phyloP scores from a whole-genome alignment of 352 stramenopile genomes.

The Globisporangium nunn region DNA sequence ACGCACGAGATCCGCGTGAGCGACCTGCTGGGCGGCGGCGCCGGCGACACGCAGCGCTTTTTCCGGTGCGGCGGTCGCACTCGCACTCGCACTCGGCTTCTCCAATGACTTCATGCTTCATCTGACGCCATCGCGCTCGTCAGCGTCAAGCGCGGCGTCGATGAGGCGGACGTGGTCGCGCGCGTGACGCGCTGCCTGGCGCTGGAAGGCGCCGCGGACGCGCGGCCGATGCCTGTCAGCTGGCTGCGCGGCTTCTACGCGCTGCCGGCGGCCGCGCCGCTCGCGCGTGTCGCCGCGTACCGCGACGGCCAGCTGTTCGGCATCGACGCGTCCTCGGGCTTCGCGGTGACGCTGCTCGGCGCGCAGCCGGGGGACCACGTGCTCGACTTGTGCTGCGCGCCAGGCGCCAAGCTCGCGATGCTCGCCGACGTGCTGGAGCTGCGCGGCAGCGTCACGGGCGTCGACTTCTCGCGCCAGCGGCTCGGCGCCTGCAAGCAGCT shows the following conservation, averaged over 20 bases:
- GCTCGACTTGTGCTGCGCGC: slow-evolving; percentile 92
- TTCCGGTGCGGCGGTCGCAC: slow-evolving; percentile 32
- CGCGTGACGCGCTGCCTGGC: slow-evolving; percentile 6
- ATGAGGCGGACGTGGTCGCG: slow-evolving; percentile 7
- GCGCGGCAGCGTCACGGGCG: slow-evolving; percentile 54
- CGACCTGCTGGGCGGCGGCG: slow-evolving; percentile 26
- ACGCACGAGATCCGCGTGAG: slow-evolving; percentile 36
- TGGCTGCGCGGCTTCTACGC: slow-evolving; percentile 69
- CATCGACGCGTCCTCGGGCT: slow-evolving; percentile 79
- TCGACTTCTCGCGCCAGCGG: slow-evolving; percentile 86
- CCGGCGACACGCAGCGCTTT: slow-evolving; percentile 30
- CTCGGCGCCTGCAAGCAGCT: slow-evolving; percentile 85
- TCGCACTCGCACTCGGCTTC: neutral
- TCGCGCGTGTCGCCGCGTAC: slow-evolving; percentile 45
- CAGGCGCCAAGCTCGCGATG: slow-evolving; percentile 89
- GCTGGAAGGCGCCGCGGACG: slow-evolving; percentile 1
- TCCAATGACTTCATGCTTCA: too few relatives aligned
- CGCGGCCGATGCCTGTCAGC: slow-evolving; percentile 16
- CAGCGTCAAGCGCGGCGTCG: slow-evolving; percentile 7
- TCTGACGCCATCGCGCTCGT: neutral
- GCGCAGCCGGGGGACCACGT: slow-evolving; percentile 74
- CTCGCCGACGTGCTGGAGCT: slow-evolving; percentile 79
- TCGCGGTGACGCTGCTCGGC: slow-evolving; percentile 53
- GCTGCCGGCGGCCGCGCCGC: slow-evolving; percentile 34
- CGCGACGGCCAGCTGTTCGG: slow-evolving; percentile 56